A percentile compares a stretch with the other conserved stretches of the same genome.
Conservation (phyloP, 2,329 filamentous ascomycete genomes). For the Basipetospora chlamydospora region DNA sequence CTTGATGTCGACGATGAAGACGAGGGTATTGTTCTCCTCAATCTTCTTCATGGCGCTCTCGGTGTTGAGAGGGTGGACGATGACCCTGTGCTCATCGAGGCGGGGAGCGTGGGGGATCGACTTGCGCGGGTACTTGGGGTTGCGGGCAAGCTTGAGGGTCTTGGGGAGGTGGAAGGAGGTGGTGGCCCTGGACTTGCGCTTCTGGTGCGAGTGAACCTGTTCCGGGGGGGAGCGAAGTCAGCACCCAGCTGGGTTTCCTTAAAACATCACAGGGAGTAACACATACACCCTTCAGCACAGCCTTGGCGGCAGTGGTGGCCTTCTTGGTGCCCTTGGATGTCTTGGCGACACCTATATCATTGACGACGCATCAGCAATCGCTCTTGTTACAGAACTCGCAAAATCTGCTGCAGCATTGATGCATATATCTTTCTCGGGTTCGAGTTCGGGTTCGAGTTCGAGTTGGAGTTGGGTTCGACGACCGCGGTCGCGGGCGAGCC, state of each 20-base stretch:
- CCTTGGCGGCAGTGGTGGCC: constrained; percentile 89
- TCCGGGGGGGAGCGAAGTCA: neutral
- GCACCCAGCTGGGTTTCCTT: no score
- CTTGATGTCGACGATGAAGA: constrained; percentile 95
- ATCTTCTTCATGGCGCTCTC: constrained; percentile 99
- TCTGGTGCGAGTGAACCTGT: constrained; percentile 56
- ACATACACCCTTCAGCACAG: constrained; percentile 90
- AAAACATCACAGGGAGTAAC: constrained; percentile 1
- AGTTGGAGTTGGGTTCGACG: no score
- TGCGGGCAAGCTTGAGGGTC: constrained; percentile 80
- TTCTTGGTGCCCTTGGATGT: constrained; percentile 55
- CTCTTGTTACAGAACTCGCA: constrained; percentile 58
- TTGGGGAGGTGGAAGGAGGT: constrained; percentile 97
- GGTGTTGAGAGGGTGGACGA: constrained; percentile 97
- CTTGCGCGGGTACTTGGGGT: constrained; percentile 94
- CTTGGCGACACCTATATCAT: constrained; percentile 29
- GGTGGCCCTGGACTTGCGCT: constrained; percentile 79
- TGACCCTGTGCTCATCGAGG: constrained; percentile 94
- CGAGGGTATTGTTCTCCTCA: constrained; percentile 99
- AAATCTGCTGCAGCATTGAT: constrained; percentile 62
- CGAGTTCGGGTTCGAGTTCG: no score
- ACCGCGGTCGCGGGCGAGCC: constrained; percentile 8
- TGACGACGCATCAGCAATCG: constrained; percentile 55
- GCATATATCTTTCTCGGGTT: constrained; percentile 20
- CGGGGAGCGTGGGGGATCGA: constrained; percentile 78